Evolutionary conservation across 805 yeast species (phyloP).

Genomic region (Lipomyces anomalus): DNA sequence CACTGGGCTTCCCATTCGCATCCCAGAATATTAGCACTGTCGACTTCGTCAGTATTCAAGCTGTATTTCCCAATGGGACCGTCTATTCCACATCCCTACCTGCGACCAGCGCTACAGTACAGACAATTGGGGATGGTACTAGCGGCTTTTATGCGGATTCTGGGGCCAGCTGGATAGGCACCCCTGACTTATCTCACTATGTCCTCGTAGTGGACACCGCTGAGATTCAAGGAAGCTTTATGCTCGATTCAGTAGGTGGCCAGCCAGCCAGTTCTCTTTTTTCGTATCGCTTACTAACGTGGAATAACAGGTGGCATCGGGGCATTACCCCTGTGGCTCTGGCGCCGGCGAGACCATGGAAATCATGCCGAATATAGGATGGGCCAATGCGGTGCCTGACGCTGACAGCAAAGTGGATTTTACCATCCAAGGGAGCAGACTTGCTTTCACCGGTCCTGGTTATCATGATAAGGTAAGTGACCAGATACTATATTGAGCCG

Average conservation of each 20-base stretch:
- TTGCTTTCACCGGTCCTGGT: conserved; percentile 6
- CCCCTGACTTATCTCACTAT: conserved; percentile 7
- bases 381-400: conserved; percentile 10
- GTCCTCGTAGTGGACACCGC: conserved; percentile 4
- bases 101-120: conserved; percentile 2
- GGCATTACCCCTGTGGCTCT: conserved; percentile 3
- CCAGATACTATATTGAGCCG: too few relatives aligned
- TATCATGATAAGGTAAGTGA: conserved; percentile 10
- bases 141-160: conserved; percentile 6
- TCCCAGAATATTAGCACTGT: background rate
- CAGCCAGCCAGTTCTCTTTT: too few relatives aligned
- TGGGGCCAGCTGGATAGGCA: conserved; percentile 5
- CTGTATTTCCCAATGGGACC: conserved; percentile 7
- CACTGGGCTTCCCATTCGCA: conserved; percentile 3
- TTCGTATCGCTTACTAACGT: too few relatives aligned
- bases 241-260: too few relatives aligned
- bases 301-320: too few relatives aligned
- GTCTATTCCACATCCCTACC: conserved; percentile 4
- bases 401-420: conserved; percentile 5
- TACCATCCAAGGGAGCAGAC: conserved; percentile 3
- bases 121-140: conserved; percentile 7
- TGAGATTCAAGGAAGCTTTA: too few relatives aligned
- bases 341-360: conserved; percentile 2
- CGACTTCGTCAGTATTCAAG: conserved; percentile 3
- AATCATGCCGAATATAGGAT: conserved; percentile 4